These are phyloP conservation scores for Lactarius psammicola DNA, from an alignment of 768 basidiomycete genomes.

Conservation along the genomic window DNA sequence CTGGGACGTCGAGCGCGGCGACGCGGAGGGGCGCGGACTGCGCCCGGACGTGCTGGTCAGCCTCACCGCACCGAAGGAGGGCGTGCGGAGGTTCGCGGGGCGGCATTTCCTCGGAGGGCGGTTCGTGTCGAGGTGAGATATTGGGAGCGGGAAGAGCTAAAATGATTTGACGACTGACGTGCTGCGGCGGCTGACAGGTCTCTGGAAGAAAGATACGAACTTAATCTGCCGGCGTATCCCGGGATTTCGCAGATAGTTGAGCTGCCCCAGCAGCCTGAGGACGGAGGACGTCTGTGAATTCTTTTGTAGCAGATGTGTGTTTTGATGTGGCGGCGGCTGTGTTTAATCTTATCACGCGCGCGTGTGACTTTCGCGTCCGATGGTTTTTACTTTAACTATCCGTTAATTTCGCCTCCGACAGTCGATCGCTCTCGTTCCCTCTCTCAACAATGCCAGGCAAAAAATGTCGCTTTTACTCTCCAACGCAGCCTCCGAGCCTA, in stretches of 20 bases:
- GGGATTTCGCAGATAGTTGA: conserved; percentile 85
- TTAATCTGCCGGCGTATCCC: conserved; percentile 82
- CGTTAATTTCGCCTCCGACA: neutral
- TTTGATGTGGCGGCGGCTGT: neutral
- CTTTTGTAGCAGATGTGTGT: too few relatives aligned
- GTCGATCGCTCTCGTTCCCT: neutral
- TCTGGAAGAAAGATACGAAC: conserved; percentile 67
- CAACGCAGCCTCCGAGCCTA: conserved; percentile 62
- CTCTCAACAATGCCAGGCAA: conserved; percentile 22
- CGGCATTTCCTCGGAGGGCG: conserved; percentile 92
- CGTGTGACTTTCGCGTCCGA: neutral
- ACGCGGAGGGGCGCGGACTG: conserved; percentile 53
- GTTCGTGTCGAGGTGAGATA: conserved; percentile 42
- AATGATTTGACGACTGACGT: conserved; percentile 6
- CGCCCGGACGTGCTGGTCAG: conserved; percentile 81
- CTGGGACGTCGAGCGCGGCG: conserved; percentile 90
- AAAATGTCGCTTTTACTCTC: conserved; percentile 49
- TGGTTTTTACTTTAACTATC: neutral
- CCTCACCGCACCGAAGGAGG: conserved; percentile 92
- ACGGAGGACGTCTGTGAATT: neutral
- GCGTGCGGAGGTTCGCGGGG: conserved; percentile 73
- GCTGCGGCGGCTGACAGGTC: conserved; percentile 55
- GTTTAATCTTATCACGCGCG: neutral
- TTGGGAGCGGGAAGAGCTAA: neutral
- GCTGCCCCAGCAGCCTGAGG: conserved; percentile 38